Percentiles rank a stretch among this genome's conserved stretches.
Conservation (phyloP, 75 land plant species). For the Azolla pinnata region DNA sequence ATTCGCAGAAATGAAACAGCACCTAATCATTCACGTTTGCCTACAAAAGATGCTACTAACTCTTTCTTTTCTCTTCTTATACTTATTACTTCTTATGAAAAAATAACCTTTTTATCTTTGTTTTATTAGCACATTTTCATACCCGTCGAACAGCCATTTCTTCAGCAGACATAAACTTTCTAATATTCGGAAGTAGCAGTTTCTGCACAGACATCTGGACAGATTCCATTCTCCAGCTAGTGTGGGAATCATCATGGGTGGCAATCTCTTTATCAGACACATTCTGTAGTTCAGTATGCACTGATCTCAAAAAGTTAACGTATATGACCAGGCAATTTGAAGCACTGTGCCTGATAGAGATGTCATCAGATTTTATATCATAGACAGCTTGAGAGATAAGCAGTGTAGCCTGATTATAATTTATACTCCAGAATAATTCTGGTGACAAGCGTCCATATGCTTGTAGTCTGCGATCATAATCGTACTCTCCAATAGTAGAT, state of each 20-base stretch:
- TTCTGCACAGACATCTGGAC: constrained; percentile 16
- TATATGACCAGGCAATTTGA: constrained; percentile 46
- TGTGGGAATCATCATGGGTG: background rate
- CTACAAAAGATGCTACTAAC: too few relatives aligned
- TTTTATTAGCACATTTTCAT: too few relatives aligned
- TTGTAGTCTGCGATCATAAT: constrained; percentile 53
- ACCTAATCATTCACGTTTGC: background rate
- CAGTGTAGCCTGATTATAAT: constrained; percentile 33
- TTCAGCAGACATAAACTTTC: constrained; percentile 20
- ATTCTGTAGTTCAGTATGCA: background rate
- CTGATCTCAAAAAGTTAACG: constrained; percentile 38
- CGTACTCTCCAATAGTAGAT: constrained; percentile 48
- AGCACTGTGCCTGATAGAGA: constrained; percentile 69
- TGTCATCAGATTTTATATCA: constrained; percentile 69
- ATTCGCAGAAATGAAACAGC: too few relatives aligned
- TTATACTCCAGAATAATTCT: constrained; percentile 29
- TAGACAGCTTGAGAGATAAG: constrained; percentile 61
- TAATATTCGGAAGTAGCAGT: constrained; percentile 21
- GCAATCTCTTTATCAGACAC: background rate
- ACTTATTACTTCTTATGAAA: too few relatives aligned
- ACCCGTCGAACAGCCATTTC: constrained; percentile 27
- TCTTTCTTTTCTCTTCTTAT: too few relatives aligned
- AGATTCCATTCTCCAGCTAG: background rate
- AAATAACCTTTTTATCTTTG: too few relatives aligned
- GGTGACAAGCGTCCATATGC: constrained; percentile 49